Percentiles rank a stretch among this genome's conserved stretches.
phyloP scores from a whole-genome alignment of 2,329 filamentous ascomycete species.

The Fusarium chuoi region DNA sequence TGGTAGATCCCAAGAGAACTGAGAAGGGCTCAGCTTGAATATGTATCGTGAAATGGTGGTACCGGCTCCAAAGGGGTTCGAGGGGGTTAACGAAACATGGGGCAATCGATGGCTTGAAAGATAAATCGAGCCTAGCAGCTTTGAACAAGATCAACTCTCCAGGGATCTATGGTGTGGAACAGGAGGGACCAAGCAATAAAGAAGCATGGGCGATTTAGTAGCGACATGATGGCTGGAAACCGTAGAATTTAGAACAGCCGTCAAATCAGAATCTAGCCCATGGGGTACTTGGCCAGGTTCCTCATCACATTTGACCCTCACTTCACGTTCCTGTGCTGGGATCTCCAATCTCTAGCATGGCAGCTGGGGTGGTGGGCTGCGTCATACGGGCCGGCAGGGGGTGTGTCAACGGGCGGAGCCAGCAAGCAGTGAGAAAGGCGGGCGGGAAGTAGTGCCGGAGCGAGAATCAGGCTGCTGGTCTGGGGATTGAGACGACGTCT shows the following conservation, averaged over 20 bases:
- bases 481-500: slow-evolving; percentile 32
- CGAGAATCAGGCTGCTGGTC: slow-evolving; percentile 34
- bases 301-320: slow-evolving; percentile 36
- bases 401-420: slow-evolving; percentile 50
- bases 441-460: slow-evolving; percentile 43
- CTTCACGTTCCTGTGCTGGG: slow-evolving; percentile 38
- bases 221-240: slow-evolving; percentile 45
- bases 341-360: slow-evolving; percentile 42
- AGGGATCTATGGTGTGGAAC: slow-evolving; percentile 53
- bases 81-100: slow-evolving; percentile 49
- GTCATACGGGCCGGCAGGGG: slow-evolving; percentile 49
- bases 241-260: slow-evolving; percentile 49
- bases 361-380: slow-evolving; percentile 44
- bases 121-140: slow-evolving; percentile 51
- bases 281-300: slow-evolving; percentile 23
- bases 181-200: slow-evolving; percentile 44
- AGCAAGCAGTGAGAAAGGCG: slow-evolving; percentile 37
- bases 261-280: slow-evolving; percentile 40
- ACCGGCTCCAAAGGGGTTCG: slow-evolving; percentile 39
- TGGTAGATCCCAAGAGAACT: slow-evolving; percentile 1
- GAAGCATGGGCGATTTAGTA: slow-evolving; percentile 42
- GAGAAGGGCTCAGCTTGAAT: slow-evolving; percentile 43
- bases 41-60: slow-evolving; percentile 46
- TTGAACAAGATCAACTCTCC: slow-evolving; percentile 49
- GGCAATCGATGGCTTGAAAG: slow-evolving; percentile 50